Evolutionary conservation across 2,329 filamentous ascomycete genomes (phyloP).

Genomic region (Ophioceras dolichostomum): DNA sequence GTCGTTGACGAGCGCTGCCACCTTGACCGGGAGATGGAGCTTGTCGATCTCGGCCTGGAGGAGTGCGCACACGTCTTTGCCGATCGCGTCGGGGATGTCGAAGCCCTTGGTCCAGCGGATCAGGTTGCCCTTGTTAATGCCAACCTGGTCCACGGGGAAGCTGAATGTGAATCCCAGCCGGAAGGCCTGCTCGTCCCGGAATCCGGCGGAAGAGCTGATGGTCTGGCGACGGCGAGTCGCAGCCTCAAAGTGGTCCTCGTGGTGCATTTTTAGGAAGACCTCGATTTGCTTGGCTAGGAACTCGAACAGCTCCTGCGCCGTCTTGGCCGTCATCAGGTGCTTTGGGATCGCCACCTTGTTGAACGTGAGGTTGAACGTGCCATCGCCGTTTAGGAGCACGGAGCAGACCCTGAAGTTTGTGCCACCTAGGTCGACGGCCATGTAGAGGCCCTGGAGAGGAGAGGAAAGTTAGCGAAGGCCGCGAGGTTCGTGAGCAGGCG

Average conservation of each 20-base stretch:
- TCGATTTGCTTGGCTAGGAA: constrained; percentile 94
- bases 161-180: constrained; percentile 98
- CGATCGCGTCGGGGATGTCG: constrained; percentile 87
- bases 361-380: constrained; percentile 86
- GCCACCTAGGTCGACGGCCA: constrained; percentile 94
- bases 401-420: constrained; percentile 99
- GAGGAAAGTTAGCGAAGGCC: not conserved
- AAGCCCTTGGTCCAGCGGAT: constrained; percentile 99
- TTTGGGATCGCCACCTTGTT: constrained; percentile 86
- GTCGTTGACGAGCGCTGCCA: constrained; percentile 95
- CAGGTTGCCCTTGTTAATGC: constrained; percentile 88
- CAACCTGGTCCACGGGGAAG: constrained; percentile 87
- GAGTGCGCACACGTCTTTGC: constrained; percentile 86
- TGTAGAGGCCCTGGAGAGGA: constrained; percentile 66
- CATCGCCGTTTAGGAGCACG: constrained; percentile 84
- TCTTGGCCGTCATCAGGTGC: constrained; percentile 81
- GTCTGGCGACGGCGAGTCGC: constrained; percentile 54
- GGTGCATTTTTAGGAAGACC: constrained; percentile 73
- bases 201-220: constrained; percentile 43
- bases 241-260: constrained; percentile 72
- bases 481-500: constrained; percentile 2
- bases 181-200: constrained; percentile 66
- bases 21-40: constrained; percentile 75
- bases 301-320: constrained; percentile 73
- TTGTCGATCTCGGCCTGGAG: constrained; percentile 84